Base-by-base conservation (phyloP, 805 yeast genomes). In the Candida vaughaniae region DNA sequence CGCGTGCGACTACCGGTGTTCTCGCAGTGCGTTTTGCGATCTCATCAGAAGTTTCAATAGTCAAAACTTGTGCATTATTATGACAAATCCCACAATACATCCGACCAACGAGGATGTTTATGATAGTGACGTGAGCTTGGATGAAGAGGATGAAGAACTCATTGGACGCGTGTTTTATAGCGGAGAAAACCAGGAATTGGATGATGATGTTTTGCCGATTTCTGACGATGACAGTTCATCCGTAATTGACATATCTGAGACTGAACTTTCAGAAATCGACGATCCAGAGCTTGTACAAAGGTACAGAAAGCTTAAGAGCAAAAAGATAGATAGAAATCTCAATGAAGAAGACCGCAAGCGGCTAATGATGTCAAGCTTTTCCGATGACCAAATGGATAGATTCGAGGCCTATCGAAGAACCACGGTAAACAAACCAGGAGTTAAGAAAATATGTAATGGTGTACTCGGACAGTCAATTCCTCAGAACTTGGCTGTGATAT, bases 371-470 rank as follows among this genome's bases (percentile, higher is more conserved):
- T 77, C 86, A 15, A 78, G 80, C 45, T 77, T 91, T 56, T 83
- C 84, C 46, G 77, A 76, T n/a, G 85, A 80, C 19, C 97, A 91
- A 55, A 81, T 85, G 80, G 80, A 82, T 39, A 63, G 96, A 35
- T 91, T 88, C 58, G 96, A 89, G 56, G 85, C 84, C 16, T 89
- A 80, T 60, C 73, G 96, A 46, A 70, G 98, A 48, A 82, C 95
- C 27, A 65, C 64, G 3, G 55, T 68, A 9, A 69, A 67, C 43
- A 80, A 83, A 43, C 75, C 80, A 3, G 85, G 90, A 3, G 84
- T 91, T 7, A 85, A 84, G 58, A 85, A 85, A 55, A 66, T 89
- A 16, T 90, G 95, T 9, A 81, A 83, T 48, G 76, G 84, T 18
- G 83, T 85, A 0, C 66, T 87, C 33, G 89, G 88, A 29, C 95